Evolutionary conservation across 2,329 filamentous ascomycete species (phyloP).

Genomic region (Penicillium decumbens): DNA sequence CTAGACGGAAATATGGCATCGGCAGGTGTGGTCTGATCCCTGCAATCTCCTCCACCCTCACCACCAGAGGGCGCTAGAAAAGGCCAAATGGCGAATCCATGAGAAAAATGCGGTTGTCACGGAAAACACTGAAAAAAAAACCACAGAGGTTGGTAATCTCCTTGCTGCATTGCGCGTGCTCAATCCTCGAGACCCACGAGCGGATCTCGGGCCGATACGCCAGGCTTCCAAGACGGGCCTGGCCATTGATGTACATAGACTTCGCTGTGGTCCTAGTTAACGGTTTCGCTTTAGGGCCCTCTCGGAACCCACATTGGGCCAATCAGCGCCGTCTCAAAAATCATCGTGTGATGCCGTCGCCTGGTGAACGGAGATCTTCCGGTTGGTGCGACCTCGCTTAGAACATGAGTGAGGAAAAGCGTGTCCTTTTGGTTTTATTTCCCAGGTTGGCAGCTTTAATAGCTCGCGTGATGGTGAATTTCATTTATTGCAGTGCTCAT

Average conservation of each 20-base stretch:
- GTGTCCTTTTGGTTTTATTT: neutral
- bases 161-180: constrained; percentile 1
- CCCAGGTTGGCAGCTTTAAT: neutral
- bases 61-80: constrained; percentile 3
- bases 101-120: neutral
- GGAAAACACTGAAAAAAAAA: constrained; percentile 13
- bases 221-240: neutral
- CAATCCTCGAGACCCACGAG: neutral
- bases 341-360: constrained; percentile 17
- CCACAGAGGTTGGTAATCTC: neutral
- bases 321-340: neutral
- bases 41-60: constrained; percentile 16
- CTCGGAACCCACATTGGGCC: constrained; percentile 8
- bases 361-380: constrained; percentile 8
- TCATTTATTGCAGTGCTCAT: neutral
- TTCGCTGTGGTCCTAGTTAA: constrained; percentile 17
- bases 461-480: neutral
- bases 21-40: constrained; percentile 19
- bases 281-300: constrained; percentile 10
- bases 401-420: neutral
- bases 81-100: constrained; percentile 2
- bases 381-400: neutral
- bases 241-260: neutral
- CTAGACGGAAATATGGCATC: constrained; percentile 1
- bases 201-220: neutral